Percentiles rank a stretch among this genome's conserved stretches.
Evolutionary conservation across 2,329 filamentous ascomycete species (phyloP).

Genomic region (Hypoxylon sp.): DNA sequence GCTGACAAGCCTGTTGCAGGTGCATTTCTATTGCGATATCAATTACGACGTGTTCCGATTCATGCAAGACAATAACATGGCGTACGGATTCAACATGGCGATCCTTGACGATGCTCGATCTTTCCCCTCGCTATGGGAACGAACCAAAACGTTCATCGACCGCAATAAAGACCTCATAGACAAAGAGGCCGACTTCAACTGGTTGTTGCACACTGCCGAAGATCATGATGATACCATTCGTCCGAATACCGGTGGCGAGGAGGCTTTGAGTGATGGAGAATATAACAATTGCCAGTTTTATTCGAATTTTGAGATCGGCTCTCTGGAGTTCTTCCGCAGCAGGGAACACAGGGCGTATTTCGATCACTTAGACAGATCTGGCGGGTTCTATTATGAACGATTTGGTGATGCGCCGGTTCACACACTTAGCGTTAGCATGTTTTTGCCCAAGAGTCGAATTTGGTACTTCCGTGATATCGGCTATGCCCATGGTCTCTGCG

Average conservation of each 20-base stretch:
- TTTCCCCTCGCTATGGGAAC: slow-evolving; percentile 60
- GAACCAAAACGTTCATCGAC: slow-evolving; percentile 61
- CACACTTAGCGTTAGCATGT: slow-evolving; percentile 67
- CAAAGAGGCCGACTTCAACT: slow-evolving; percentile 62
- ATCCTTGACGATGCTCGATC: slow-evolving; percentile 60
- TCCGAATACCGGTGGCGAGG: slow-evolving; percentile 20
- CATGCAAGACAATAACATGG: slow-evolving; percentile 86
- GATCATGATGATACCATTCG: slow-evolving; percentile 34
- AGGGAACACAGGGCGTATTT: slow-evolving; percentile 62
- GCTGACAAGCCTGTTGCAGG: slow-evolving; percentile 54
- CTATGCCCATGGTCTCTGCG: slow-evolving; percentile 60
- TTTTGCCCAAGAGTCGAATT: slow-evolving; percentile 63
- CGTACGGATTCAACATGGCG: slow-evolving; percentile 74
- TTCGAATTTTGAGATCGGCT: slow-evolving; percentile 68
- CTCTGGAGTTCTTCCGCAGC: slow-evolving; percentile 63
- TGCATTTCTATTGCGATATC: slow-evolving; percentile 69
- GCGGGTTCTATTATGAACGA: slow-evolving; percentile 62
- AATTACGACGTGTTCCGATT: slow-evolving; percentile 89
- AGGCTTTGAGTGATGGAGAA: slow-evolving; percentile 51
- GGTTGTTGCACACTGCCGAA: slow-evolving; percentile 57
- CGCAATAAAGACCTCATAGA: slow-evolving; percentile 59
- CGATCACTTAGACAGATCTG: slow-evolving; percentile 61
- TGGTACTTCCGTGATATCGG: slow-evolving; percentile 64
- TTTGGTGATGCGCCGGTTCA: slow-evolving; percentile 64
- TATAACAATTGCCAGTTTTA: slow-evolving; percentile 66